These are phyloP conservation scores for Melampsora abietis-canadensis DNA, from an alignment of 1,284 basidiomycete species.

Conservation along the genomic window DNA sequence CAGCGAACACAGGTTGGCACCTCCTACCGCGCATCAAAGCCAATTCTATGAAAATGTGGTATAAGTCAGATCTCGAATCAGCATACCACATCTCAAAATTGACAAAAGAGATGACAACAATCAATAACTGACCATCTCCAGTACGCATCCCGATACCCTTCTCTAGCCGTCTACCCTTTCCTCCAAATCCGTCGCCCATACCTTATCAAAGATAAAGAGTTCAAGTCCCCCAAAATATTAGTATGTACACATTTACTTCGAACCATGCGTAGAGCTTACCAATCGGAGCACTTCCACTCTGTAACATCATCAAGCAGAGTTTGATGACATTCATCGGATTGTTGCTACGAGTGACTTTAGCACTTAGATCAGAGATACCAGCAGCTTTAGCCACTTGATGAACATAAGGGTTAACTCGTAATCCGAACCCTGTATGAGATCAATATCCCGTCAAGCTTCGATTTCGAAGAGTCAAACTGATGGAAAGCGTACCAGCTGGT, in stretches of 20 bases:
- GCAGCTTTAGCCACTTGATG: constrained; percentile 52
- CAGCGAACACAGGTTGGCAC: constrained; percentile 18
- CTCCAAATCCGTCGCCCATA: constrained; percentile 52
- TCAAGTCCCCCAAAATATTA: too few species aligned
- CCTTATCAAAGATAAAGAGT: constrained; percentile 45
- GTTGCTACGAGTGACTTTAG: constrained; percentile 52
- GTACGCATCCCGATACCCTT: constrained; percentile 51
- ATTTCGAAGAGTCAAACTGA: not conserved
- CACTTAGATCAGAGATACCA: constrained; percentile 52
- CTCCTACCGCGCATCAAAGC: constrained; percentile 35
- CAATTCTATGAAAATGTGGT: constrained; percentile 13
- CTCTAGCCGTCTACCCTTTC: constrained; percentile 50
- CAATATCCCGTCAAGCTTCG: not conserved
- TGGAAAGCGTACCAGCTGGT: constrained; percentile 47
- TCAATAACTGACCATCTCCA: constrained; percentile 17
- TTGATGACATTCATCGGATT: constrained; percentile 53
- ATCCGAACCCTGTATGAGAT: constrained; percentile 49
- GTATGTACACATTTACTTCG: too few species aligned
- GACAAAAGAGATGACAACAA: not conserved
- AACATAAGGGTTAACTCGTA: constrained; percentile 52
- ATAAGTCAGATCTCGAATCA: not conserved
- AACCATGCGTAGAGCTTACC: constrained; percentile 6
- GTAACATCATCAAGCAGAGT: constrained; percentile 51
- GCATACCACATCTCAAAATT: not conserved
- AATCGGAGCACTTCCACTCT: constrained; percentile 40